A percentile compares a stretch with the other conserved stretches of the same genome.
These are phyloP conservation scores for Ophiostoma sp. DNA, from an alignment of 2,329 filamentous ascomycete genomes.

Conservation along the genomic window DNA sequence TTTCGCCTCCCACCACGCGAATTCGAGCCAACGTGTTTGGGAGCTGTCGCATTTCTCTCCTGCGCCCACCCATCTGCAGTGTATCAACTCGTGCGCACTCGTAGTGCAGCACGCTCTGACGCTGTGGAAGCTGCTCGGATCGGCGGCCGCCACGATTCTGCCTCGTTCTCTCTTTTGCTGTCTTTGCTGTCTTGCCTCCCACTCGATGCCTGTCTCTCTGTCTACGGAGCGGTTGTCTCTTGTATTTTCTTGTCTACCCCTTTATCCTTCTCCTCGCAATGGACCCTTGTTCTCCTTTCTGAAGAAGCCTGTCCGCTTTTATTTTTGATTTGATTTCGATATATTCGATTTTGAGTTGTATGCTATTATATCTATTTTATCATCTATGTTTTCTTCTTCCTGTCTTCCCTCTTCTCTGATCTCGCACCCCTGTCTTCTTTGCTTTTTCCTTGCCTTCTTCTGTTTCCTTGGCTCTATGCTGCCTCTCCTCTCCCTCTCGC, in stretches of 20 bases:
- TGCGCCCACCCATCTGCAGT: not conserved
- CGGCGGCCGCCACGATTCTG: not conserved
- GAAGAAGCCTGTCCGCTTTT: not conserved
- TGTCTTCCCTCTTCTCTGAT: not conserved
- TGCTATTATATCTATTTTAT: not conserved
- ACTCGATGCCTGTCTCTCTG: not conserved
- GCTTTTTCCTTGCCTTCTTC: not conserved
- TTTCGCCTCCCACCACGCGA: constrained; percentile 18
- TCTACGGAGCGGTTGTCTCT: not conserved
- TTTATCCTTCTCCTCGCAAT: not conserved
- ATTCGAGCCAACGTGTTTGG: constrained; percentile 17
- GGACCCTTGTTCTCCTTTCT: not conserved
- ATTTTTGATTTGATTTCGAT: not conserved
- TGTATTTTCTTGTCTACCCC: not conserved
- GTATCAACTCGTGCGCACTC: not conserved
- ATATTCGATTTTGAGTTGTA: not conserved
- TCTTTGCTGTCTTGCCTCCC: not conserved
- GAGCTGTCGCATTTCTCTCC: constrained; percentile 13
- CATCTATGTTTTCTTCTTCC: constrained; percentile 4
- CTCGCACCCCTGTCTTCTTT: constrained; percentile 2
- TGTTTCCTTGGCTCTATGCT: constrained; percentile 2
- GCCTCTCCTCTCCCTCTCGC: not conserved
- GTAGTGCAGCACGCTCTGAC: not conserved
- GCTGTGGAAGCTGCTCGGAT: not conserved
- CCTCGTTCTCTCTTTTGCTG: not conserved